A percentile compares a stretch with the other conserved stretches of the same genome.
phyloP scores from a whole-genome alignment of 1,284 basidiomycete genomes.

The Coniferiporia weirii region DNA sequence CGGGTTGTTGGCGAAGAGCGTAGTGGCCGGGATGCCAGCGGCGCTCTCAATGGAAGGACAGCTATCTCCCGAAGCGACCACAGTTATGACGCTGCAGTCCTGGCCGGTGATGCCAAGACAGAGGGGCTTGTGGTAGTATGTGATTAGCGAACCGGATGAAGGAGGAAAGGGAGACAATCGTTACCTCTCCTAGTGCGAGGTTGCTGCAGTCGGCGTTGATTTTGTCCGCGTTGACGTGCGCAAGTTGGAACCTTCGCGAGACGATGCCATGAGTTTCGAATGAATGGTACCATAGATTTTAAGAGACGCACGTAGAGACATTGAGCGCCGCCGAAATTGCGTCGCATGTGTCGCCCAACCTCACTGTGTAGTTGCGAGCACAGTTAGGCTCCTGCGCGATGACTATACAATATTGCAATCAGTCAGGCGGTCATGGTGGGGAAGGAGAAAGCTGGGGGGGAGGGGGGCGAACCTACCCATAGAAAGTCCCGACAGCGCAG shows the following conservation, averaged over 20 bases:
- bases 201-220: slow-evolving; percentile 41
- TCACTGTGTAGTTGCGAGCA: slow-evolving; percentile 37
- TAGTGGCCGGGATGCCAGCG: slow-evolving; percentile 33
- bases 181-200: slow-evolving; percentile 33
- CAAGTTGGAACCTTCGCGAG: slow-evolving; percentile 38
- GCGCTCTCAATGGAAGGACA: slow-evolving; percentile 35
- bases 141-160: not conserved
- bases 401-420: not conserved
- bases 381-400: slow-evolving; percentile 24
- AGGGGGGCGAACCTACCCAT: not conserved
- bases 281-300: not conserved
- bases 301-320: slow-evolving; percentile 35
- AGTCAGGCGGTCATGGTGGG: too few relatives aligned
- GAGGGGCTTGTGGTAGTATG: slow-evolving; percentile 23
- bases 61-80: slow-evolving; percentile 34
- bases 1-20: slow-evolving; percentile 50
- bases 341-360: slow-evolving; percentile 42
- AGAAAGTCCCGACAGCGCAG: not conserved
- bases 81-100: slow-evolving; percentile 40
- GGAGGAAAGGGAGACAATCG: slow-evolving; percentile 5
- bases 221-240: slow-evolving; percentile 32
- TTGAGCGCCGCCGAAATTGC: slow-evolving; percentile 39
- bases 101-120: slow-evolving; percentile 41
- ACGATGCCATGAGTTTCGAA: not conserved
- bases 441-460: not conserved